phyloP scores from a whole-genome alignment of 2,329 filamentous ascomycete species.

The Stachybotrys chlorohalonatus region DNA sequence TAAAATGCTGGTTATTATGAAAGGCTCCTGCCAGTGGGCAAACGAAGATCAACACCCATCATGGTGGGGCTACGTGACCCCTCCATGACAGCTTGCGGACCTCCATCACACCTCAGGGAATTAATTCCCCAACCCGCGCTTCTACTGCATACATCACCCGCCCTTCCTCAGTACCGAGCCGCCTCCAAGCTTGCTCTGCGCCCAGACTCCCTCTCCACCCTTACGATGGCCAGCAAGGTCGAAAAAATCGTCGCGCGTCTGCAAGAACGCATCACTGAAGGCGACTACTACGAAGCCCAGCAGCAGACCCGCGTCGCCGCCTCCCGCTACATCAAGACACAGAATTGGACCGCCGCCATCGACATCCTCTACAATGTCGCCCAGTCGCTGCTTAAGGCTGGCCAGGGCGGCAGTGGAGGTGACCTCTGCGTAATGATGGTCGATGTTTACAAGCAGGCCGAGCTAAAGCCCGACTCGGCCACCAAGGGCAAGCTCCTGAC shows the following conservation, averaged over 20 bases:
- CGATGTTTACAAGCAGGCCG: slow-evolving; percentile 84
- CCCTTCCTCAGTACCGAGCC: background rate
- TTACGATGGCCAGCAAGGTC: slow-evolving; percentile 29
- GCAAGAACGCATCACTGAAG: slow-evolving; percentile 80
- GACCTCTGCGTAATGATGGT: slow-evolving; percentile 82
- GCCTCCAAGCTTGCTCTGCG: background rate
- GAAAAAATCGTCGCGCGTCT: slow-evolving; percentile 52
- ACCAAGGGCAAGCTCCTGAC: slow-evolving; percentile 69
- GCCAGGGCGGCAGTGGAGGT: slow-evolving; percentile 88
- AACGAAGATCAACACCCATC: background rate
- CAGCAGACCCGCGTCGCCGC: slow-evolving; percentile 96
- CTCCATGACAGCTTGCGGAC: background rate
- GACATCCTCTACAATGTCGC: slow-evolving; percentile 81
- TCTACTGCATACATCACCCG: background rate
- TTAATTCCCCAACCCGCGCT: slow-evolving; percentile 4
- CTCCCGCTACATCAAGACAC: slow-evolving; percentile 81
- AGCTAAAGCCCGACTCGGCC: slow-evolving; percentile 65
- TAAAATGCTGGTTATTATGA: background rate
- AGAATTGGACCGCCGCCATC: slow-evolving; percentile 76
- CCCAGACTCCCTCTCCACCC: background rate
- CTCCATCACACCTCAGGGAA: background rate
- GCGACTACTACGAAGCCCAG: slow-evolving; percentile 95
- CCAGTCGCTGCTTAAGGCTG: slow-evolving; percentile 76
- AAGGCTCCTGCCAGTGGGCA: background rate
- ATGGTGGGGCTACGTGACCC: background rate